Conservation (phyloP, 2,329 filamentous ascomycete species). For the Colletotrichum camelliae region DNA sequence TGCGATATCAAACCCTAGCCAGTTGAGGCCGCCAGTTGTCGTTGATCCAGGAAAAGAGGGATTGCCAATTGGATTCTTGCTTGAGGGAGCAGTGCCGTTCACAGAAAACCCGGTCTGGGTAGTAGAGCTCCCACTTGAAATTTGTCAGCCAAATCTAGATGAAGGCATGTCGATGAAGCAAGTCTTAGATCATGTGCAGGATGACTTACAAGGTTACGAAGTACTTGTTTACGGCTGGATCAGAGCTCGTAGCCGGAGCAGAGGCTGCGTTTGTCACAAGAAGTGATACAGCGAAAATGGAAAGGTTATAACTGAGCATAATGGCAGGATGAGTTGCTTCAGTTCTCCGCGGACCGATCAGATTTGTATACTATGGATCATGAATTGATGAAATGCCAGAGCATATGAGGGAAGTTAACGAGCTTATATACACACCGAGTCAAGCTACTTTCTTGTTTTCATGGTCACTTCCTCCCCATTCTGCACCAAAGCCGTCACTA, state of each 20-base stretch:
- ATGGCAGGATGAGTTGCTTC: background rate
- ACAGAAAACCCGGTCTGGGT: background rate
- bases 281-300: background rate
- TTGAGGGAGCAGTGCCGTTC: background rate
- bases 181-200: background rate
- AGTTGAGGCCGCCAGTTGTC: slow-evolving; percentile 55
- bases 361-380: background rate
- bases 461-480: background rate
- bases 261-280: background rate
- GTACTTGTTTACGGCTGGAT: background rate
- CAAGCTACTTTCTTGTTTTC: background rate
- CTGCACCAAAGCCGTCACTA: background rate
- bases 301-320: background rate
- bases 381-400: background rate
- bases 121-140: background rate
- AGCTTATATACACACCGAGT: background rate
- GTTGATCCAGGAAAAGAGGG: slow-evolving; percentile 58
- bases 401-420: background rate
- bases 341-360: background rate
- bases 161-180: background rate
- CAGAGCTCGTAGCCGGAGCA: background rate
- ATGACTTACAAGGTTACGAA: background rate
- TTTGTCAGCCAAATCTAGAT: background rate
- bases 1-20: slow-evolving; percentile 53
- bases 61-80: slow-evolving; percentile 64